Conservation (phyloP, 441 rosid species). For the Pelargonium australe region DNA sequence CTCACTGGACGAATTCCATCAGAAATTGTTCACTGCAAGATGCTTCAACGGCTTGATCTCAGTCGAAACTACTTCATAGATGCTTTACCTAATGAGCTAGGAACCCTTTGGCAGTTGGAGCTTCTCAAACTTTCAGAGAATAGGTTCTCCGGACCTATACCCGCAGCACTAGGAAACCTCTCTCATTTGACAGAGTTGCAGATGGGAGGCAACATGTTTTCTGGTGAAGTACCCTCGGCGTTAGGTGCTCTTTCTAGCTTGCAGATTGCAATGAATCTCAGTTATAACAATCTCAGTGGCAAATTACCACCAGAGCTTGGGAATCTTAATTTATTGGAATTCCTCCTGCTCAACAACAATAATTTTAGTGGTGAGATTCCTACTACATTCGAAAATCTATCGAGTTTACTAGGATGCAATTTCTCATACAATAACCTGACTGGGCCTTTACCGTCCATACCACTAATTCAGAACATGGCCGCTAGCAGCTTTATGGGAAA, state of each 20-base stretch:
- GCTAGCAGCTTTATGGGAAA: constrained; percentile 62
- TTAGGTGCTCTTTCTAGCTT: constrained; percentile 80
- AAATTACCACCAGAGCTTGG: constrained; percentile 73
- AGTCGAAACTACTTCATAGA: constrained; percentile 59
- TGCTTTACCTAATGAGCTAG: constrained; percentile 66
- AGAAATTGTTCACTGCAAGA: constrained; percentile 67
- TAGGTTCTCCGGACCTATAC: constrained; percentile 64
- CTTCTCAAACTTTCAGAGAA: constrained; percentile 76
- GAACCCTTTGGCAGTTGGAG: constrained; percentile 75
- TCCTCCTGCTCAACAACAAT: constrained; percentile 70
- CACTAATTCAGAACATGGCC: constrained; percentile 69
- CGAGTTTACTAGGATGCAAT: constrained; percentile 86
- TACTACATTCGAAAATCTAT: constrained; percentile 54
- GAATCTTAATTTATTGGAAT: constrained; percentile 59
- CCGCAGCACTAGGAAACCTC: constrained; percentile 67
- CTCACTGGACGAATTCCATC: constrained; percentile 61
- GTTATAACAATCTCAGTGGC: constrained; percentile 63
- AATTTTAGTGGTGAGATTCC: constrained; percentile 78
- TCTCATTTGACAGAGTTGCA: constrained; percentile 86
- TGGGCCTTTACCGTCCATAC: constrained; percentile 58
- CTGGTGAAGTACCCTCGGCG: constrained; percentile 65
- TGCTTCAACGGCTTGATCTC: constrained; percentile 91
- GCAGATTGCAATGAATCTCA: constrained; percentile 90
- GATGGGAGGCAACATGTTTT: constrained; percentile 88
- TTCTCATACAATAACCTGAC: constrained; percentile 79